These are phyloP conservation scores for Talaromyces sp. DNA, from an alignment of 2,329 filamentous ascomycete species.

Conservation along the genomic window DNA sequence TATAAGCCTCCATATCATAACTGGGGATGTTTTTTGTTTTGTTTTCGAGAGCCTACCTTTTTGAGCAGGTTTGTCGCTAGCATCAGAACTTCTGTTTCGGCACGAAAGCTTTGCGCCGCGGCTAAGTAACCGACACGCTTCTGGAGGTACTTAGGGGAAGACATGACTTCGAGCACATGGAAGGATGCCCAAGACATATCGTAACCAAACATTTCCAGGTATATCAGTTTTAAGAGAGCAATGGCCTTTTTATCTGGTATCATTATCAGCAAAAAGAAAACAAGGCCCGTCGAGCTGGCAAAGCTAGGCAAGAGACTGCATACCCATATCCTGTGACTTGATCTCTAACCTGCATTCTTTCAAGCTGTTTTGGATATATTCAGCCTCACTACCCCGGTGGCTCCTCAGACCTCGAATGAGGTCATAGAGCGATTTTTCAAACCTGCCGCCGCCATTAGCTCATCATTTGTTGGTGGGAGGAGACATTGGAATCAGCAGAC, in stretches of 20 bases:
- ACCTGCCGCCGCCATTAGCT: constrained; percentile 56
- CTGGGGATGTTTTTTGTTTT: background rate
- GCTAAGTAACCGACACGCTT: constrained; percentile 94
- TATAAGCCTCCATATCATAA: background rate
- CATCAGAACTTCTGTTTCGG: constrained; percentile 96
- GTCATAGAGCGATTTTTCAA: constrained; percentile 98
- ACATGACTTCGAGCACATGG: constrained; percentile 98
- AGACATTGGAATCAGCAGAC: background rate
- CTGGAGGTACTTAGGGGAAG: constrained; percentile 86
- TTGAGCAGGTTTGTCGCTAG: constrained; percentile 93
- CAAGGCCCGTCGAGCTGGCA: background rate
- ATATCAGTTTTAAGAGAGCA: constrained; percentile 89
- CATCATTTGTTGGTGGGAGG: background rate
- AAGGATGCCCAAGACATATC: constrained; percentile 99
- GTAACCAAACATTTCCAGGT: constrained; percentile 97
- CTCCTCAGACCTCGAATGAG: constrained; percentile 94
- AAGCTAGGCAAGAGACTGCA: constrained; percentile 25
- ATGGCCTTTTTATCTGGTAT: constrained; percentile 84
- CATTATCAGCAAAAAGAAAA: constrained; percentile 10
- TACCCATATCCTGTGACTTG: constrained; percentile 86
- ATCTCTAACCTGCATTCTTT: constrained; percentile 96
- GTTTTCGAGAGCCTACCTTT: constrained; percentile 55
- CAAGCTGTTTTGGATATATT: constrained; percentile 88
- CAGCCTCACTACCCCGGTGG: constrained; percentile 90
- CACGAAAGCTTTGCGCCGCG: constrained; percentile 90